Conservation (phyloP, 495 filamentous ascomycete species). For the Recurvomyces mirabilis region DNA sequence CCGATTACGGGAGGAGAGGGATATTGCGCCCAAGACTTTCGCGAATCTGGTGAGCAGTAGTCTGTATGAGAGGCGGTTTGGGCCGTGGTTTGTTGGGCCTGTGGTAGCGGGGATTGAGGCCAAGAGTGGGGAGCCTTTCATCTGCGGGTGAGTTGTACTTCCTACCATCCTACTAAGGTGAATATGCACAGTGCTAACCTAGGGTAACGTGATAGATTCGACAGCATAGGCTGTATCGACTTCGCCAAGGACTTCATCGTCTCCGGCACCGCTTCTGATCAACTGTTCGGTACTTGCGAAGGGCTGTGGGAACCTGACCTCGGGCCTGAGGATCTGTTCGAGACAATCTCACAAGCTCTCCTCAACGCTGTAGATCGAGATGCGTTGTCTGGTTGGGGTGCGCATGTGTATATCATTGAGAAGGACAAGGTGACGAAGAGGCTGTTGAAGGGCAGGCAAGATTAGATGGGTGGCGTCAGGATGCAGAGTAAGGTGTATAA, state of each 20-base stretch:
- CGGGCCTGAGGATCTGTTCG: slow-evolving; percentile 86
- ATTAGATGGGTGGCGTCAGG: slow-evolving; percentile 30
- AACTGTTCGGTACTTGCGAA: slow-evolving; percentile 97
- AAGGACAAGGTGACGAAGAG: slow-evolving; percentile 99
- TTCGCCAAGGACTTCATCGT: slow-evolving; percentile 99
- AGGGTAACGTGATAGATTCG: slow-evolving; percentile 43
- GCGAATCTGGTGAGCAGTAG: slow-evolving; percentile 85
- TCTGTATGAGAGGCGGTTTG: slow-evolving; percentile 91
- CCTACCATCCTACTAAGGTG: not conserved
- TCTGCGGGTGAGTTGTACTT: slow-evolving; percentile 57
- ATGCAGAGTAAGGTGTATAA: too few relatives aligned
- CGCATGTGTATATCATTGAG: slow-evolving; percentile 97
- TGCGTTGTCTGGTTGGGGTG: slow-evolving; percentile 93
- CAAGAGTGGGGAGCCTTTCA: slow-evolving; percentile 86
- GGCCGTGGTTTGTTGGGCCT: slow-evolving; percentile 88
- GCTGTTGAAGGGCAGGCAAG: slow-evolving; percentile 82
- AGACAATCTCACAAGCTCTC: slow-evolving; percentile 95
- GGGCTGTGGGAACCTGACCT: slow-evolving; percentile 95
- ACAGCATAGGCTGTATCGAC: slow-evolving; percentile 98
- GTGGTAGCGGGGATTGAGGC: slow-evolving; percentile 90
- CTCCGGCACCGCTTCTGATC: slow-evolving; percentile 86
- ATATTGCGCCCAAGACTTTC: slow-evolving; percentile 86
- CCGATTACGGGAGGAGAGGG: slow-evolving; percentile 91
- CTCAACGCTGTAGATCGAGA: slow-evolving; percentile 93
- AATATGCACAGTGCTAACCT: not conserved